Conservation (phyloP, 1,284 basidiomycete genomes). For the Kwoniella shivajii region DNA sequence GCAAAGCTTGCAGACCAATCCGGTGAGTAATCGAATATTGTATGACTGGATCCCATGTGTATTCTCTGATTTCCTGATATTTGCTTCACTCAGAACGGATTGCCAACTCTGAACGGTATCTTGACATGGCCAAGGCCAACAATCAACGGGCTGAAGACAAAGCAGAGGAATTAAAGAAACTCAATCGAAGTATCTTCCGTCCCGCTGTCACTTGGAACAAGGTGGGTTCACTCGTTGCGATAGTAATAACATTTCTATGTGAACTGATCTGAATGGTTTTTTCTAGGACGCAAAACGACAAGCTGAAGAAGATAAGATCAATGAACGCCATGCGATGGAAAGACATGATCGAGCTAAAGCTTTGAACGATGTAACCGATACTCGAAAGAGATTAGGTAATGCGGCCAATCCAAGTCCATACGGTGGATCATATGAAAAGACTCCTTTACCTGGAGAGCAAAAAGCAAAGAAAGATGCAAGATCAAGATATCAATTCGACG, state of each 20-base stretch:
- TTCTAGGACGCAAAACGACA: constrained; percentile 74
- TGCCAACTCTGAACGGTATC: constrained; percentile 92
- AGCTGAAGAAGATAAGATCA: constrained; percentile 85
- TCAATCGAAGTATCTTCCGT: constrained; percentile 79
- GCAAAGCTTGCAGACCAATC: constrained; percentile 90
- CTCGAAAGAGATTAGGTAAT: constrained; percentile 79
- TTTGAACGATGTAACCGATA: constrained; percentile 80
- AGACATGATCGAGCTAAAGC: constrained; percentile 80
- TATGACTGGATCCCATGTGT: no score
- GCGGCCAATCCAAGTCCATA: constrained; percentile 61
- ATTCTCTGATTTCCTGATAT: no score
- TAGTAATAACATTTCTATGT: no score
- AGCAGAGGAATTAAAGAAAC: constrained; percentile 88
- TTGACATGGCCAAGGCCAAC: constrained; percentile 91
- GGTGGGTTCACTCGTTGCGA: no score
- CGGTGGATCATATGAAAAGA: constrained; percentile 7
- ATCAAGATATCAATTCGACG: constrained; percentile 89
- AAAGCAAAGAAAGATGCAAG: constrained; percentile 66
- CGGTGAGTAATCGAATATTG: constrained; percentile 61
- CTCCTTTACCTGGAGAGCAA: constrained; percentile 39
- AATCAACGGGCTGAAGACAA: constrained; percentile 87
- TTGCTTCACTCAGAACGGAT: constrained; percentile 58
- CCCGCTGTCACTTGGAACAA: constrained; percentile 90
- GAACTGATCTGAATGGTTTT: not conserved
- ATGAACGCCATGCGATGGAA: constrained; percentile 86